These are phyloP conservation scores for Colletotrichum godetiae DNA, from an alignment of 2,329 filamentous ascomycete species.

Conservation along the genomic window DNA sequence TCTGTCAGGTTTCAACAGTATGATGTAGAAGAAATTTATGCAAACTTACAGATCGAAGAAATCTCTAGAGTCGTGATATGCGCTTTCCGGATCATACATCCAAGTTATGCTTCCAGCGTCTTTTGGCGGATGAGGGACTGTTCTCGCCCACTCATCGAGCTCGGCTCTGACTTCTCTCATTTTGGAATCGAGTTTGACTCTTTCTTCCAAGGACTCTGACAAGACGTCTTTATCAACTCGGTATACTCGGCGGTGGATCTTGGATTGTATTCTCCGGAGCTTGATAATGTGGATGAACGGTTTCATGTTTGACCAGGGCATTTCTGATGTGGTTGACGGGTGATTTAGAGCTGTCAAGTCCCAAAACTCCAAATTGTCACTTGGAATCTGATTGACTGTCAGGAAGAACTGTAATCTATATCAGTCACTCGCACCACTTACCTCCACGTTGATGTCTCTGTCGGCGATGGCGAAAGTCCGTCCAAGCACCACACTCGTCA, in stretches of 20 bases:
- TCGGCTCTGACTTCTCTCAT: slow-evolving; percentile 36
- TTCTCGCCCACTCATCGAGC: slow-evolving; percentile 38
- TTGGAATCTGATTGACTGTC: slow-evolving; percentile 36
- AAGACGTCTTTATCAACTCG: slow-evolving; percentile 40
- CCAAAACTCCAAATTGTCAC: slow-evolving; percentile 38
- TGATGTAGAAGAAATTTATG: too few species aligned
- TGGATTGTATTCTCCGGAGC: slow-evolving; percentile 39
- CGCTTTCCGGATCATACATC: slow-evolving; percentile 44
- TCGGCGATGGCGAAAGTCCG: slow-evolving; percentile 49
- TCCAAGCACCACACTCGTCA: slow-evolving; percentile 47
- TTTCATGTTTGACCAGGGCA: slow-evolving; percentile 39
- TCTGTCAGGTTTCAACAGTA: neutral
- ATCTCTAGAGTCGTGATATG: slow-evolving; percentile 40
- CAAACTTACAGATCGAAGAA: slow-evolving; percentile 40
- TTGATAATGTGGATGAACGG: slow-evolving; percentile 43
- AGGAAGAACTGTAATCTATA: neutral
- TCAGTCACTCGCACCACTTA: neutral
- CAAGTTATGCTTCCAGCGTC: slow-evolving; percentile 38
- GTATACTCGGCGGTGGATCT: slow-evolving; percentile 37
- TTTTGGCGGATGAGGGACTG: slow-evolving; percentile 38
- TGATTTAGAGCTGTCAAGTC: slow-evolving; percentile 33
- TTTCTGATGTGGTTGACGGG: neutral
- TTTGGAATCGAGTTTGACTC: slow-evolving; percentile 35
- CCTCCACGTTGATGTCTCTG: slow-evolving; percentile 45
- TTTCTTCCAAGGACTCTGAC: neutral